Base-by-base conservation (phyloP, 1,284 basidiomycete species). In the Sanguinoderma infundibulare region DNA sequence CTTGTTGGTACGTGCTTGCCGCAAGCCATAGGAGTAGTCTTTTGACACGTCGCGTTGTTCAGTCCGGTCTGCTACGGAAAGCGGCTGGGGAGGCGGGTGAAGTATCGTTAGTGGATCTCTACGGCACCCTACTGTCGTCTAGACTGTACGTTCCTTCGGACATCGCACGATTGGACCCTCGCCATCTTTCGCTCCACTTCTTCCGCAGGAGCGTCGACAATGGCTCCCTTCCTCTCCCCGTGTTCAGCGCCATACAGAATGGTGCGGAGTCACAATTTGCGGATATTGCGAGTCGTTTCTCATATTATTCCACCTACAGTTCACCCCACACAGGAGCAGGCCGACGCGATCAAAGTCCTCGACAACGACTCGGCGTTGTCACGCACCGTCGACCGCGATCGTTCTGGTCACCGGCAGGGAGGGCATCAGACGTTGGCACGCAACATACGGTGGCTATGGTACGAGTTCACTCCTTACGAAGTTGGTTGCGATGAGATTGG, bases 401-500 rank as follows among this genome's bases (percentile, higher is more conserved):
- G 65, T 14, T 53, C 42, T 2, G 35, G 34, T 24, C 60, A 64
- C 2, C 63, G 70, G 15, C 61, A 57, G 12, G 51, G 63, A 32
- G 68, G 69, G 24, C 69, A 73, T 50, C 53, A 67, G 22, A 62
- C 55, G 20, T 67, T 74, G 3, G 67, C 68, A 24, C 60, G 61
- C 28, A 61, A 70, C 12, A 66, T 70, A 24, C 61, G 70, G 32
- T 78, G 72, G 70, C 66, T 75, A 6, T 79, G 78, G 76, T 78
- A 78, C 60, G 79, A 81, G 59, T 75, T 77, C 57, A 78, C 77
- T 2, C 78, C 77, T 0, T 79, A 74, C 58, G 79, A 80, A 59
- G 69, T 77, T 12, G 79, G 79, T 0, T 78, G 74, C 59, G 78
- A 79, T 57, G 77, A 79, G 61, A 67, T 79, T 15, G 79, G 79